Evolutionary conservation across 2,329 filamentous ascomycete species (phyloP), one percentile per base, ranked within the genome.

Genomic region (Apiospora phragmitis): DNA sequence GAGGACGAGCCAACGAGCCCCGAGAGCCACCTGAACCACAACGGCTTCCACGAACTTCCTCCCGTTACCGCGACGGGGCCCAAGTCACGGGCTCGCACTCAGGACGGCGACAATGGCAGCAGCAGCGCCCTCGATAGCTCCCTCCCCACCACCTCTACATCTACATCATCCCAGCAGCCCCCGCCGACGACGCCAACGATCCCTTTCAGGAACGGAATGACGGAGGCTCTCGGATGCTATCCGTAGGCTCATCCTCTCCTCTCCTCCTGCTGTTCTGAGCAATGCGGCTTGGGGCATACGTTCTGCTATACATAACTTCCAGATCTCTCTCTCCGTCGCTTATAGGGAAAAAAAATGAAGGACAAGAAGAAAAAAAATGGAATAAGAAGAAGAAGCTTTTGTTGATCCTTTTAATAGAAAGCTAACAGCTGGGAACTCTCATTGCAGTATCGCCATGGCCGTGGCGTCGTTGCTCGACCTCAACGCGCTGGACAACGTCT

Each of bases 401-500:
- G 35, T 29, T 24, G 70, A 74, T 72, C 72, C 71, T 7, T 67
- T 18, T 67, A 29, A 29, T 67, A 21, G 65, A 74, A 72, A 67
- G 70, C 73, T 71, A 71, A 71, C 73, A 70, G 43, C n/a, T 38
- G 55, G 55, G 9, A 62, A n/a, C 21, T 38, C 8, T 38, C 29
- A n/a, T 38, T 55, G 59, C 84, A 97, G 94, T 76, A 90, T 97
- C 78, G 90, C 93, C 75, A 89, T 90, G 74, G 89, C 92, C 76
- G 88, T 98, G 74, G 92, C 93, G 67, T 88, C 90, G 42, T 88
- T 89, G 75, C 90, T 98, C 79, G 95, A 98, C 80, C 88, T 97
- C 68, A 97, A 95, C 80, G 92, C 93, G 18, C 89, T 98, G 76
- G 92, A 97, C 80, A 91, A 92, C 74, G 89, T 98, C 26, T 93